These are phyloP conservation scores for Trypanosoma lewisi DNA, from an alignment of 208 protist genomes.

Conservation along the genomic window DNA sequence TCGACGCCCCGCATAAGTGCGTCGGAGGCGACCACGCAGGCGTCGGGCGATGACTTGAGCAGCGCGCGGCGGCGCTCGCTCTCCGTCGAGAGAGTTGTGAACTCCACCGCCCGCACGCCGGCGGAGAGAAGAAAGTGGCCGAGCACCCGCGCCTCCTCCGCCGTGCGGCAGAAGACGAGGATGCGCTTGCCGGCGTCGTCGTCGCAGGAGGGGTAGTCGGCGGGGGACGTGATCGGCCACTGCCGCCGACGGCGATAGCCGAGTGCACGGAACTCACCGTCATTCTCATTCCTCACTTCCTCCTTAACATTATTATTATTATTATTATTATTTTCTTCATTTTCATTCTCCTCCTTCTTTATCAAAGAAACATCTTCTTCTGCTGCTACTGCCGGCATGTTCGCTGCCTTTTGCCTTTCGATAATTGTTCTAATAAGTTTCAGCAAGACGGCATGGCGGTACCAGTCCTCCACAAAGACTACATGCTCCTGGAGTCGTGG, in stretches of 20 bases:
- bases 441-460: conserved; percentile 81
- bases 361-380: conserved; percentile 1
- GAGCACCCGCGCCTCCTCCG: conserved; percentile 87
- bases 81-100: conserved; percentile 79
- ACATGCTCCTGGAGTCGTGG: conserved; percentile 83
- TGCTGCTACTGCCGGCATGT: not conserved
- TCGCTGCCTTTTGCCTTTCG: conserved; percentile 12
- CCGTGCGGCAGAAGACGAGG: conserved; percentile 81
- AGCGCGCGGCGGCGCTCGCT: conserved; percentile 71
- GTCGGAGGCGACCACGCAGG: conserved; percentile 81
- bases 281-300: conserved; percentile 19
- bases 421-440: conserved; percentile 73
- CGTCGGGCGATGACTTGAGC: conserved; percentile 36
- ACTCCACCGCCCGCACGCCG: conserved; percentile 71
- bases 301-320: conserved; percentile 4
- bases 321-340: not conserved
- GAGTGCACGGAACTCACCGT: conserved; percentile 16
- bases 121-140: conserved; percentile 82
- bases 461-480: conserved; percentile 76
- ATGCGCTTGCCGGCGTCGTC: conserved; percentile 65
- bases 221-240: not conserved
- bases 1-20: conserved; percentile 91
- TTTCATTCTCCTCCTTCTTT: too few relatives aligned
- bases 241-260: conserved; percentile 2
- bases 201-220: conserved; percentile 44